Evolutionary conservation across 2,329 filamentous ascomycete genomes (phyloP).

Genomic region (Venturia oleaginea): DNA sequence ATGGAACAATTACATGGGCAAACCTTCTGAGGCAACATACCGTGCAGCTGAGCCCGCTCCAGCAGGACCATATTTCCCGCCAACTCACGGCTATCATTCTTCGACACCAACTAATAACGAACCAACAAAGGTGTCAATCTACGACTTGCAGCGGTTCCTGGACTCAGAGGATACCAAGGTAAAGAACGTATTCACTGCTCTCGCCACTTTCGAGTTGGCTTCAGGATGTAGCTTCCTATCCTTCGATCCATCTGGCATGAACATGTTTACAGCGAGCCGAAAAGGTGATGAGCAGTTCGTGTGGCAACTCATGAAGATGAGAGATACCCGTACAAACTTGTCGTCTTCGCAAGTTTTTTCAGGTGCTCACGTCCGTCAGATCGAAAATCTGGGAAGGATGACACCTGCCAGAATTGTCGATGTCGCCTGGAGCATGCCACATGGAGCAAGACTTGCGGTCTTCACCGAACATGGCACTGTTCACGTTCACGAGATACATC

Average conservation of each 20-base stretch:
- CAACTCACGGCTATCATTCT: constrained; percentile 59
- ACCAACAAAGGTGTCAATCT: constrained; percentile 63
- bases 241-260: constrained; percentile 64
- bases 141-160: constrained; percentile 57
- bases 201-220: constrained; percentile 61
- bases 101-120: constrained; percentile 49
- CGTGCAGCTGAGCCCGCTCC: constrained; percentile 25
- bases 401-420: constrained; percentile 87
- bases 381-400: constrained; percentile 83
- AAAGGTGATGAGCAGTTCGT: constrained; percentile 78
- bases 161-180: constrained; percentile 34
- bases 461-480: constrained; percentile 93
- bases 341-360: constrained; percentile 6
- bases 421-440: constrained; percentile 75
- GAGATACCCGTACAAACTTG: constrained; percentile 29
- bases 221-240: constrained; percentile 75
- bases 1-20: constrained; percentile 74
- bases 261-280: constrained; percentile 68
- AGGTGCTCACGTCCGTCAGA: constrained; percentile 58
- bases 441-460: constrained; percentile 75
- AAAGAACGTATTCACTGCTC: constrained; percentile 46
- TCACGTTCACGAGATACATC: constrained; percentile 80
- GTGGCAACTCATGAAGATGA: constrained; percentile 64
- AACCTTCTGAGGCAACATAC: constrained; percentile 41
- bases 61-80: constrained; percentile 53